phyloP scores from a whole-genome alignment of 768 basidiomycete species.

The Boletales sp. region DNA sequence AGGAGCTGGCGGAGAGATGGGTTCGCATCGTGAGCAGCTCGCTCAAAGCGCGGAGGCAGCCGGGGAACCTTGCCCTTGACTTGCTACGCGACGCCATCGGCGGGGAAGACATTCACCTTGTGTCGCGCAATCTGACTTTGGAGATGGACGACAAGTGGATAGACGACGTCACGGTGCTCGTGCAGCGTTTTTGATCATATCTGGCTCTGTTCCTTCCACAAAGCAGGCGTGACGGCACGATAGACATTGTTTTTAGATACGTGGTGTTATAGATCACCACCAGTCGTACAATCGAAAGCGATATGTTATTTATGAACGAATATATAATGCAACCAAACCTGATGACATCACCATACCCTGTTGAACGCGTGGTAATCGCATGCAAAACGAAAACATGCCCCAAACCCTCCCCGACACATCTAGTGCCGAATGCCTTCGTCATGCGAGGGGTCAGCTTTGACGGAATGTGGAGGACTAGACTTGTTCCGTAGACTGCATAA shows the following conservation, averaged over 20 bases:
- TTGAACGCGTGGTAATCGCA: background rate
- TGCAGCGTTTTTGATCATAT: slow-evolving; percentile 34
- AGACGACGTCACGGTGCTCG: slow-evolving; percentile 46
- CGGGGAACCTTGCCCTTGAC: slow-evolving; percentile 36
- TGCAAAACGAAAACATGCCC: background rate
- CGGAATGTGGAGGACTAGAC: slow-evolving; percentile 16
- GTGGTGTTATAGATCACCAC: slow-evolving; percentile 7
- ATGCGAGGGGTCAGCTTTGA: slow-evolving; percentile 16
- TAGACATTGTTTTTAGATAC: background rate
- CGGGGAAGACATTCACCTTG: slow-evolving; percentile 36
- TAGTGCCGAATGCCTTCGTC: slow-evolving; percentile 23
- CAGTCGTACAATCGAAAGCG: slow-evolving; percentile 3
- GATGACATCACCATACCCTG: background rate
- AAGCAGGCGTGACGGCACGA: background rate
- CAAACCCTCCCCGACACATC: background rate
- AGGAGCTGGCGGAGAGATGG: slow-evolving; percentile 35
- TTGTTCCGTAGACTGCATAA: slow-evolving; percentile 44
- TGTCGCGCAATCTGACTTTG: slow-evolving; percentile 43
- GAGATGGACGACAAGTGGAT: slow-evolving; percentile 52
- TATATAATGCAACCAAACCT: slow-evolving; percentile 7
- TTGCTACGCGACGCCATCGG: slow-evolving; percentile 43
- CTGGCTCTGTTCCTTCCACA: background rate
- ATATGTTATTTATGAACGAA: slow-evolving; percentile 14
- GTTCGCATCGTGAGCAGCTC: slow-evolving; percentile 27
- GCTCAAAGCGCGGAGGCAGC: slow-evolving; percentile 19